A percentile compares a stretch with the other conserved stretches of the same genome.
Conservation (phyloP, 768 basidiomycete genomes). For the Leccinum variicolor region DNA sequence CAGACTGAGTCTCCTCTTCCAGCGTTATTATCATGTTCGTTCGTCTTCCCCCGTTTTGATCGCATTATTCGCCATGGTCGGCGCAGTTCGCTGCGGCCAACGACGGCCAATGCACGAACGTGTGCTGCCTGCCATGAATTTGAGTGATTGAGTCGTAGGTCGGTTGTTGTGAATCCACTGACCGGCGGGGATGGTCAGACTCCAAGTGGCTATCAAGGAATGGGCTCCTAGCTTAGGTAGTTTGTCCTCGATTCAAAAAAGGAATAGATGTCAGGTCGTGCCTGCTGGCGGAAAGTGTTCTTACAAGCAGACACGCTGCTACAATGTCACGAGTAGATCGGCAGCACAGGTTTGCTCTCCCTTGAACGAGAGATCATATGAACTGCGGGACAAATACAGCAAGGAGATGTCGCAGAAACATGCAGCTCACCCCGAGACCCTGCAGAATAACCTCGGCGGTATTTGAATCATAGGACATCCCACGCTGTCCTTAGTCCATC, state of each 20-base stretch:
- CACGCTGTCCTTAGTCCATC: neutral
- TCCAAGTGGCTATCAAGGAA: neutral
- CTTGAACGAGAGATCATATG: neutral
- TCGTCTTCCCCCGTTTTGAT: neutral
- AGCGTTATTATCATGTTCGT: slow-evolving; percentile 3
- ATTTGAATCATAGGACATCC: neutral
- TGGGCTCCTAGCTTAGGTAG: too few species aligned
- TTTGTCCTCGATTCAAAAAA: too few species aligned
- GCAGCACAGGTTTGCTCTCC: neutral
- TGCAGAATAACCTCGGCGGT: too few species aligned
- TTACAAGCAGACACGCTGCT: slow-evolving; percentile 2
- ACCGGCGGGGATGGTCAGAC: neutral
- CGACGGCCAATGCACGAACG: neutral
- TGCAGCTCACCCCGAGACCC: neutral
- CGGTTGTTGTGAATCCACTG: neutral
- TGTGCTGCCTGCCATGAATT: neutral
- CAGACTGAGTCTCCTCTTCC: neutral
- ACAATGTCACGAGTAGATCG: neutral
- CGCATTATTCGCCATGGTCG: neutral
- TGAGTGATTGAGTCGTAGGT: neutral
- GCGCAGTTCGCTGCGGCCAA: neutral
- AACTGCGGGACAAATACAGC: neutral
- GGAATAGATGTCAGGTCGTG: neutral
- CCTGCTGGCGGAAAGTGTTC: neutral
- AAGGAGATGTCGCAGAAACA: neutral